Conservation (phyloP, 1,139 yeast genomes). For the Meyerozyma smithsonii region DNA sequence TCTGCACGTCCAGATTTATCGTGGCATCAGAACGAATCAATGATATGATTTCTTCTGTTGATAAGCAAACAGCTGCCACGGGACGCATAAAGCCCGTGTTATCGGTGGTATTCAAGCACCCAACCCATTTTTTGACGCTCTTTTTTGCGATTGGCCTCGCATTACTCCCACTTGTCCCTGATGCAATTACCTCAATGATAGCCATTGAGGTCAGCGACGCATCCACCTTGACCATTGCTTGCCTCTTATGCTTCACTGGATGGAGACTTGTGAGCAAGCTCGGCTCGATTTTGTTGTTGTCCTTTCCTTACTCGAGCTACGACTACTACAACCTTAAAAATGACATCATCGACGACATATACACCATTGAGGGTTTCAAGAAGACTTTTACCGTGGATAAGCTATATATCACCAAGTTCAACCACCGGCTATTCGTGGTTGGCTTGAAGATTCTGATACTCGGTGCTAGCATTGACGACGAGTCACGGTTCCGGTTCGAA, state of each 20-base stretch:
- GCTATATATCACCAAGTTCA: slow-evolving; percentile 56
- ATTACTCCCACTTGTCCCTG: slow-evolving; percentile 31
- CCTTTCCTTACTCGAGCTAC: slow-evolving; percentile 45
- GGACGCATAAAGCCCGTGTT: neutral
- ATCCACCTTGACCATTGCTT: slow-evolving; percentile 48
- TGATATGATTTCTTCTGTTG: slow-evolving; percentile 25
- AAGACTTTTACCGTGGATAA: slow-evolving; percentile 43
- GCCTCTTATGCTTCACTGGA: slow-evolving; percentile 47
- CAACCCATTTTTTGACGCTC: slow-evolving; percentile 61
- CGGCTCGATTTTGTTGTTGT: slow-evolving; percentile 49
- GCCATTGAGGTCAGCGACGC: slow-evolving; percentile 43
- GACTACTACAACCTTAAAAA: slow-evolving; percentile 35
- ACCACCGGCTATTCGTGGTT: slow-evolving; percentile 53
- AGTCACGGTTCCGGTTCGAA: slow-evolving; percentile 51
- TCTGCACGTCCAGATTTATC: slow-evolving; percentile 34
- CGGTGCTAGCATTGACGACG: slow-evolving; percentile 73
- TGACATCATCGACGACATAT: slow-evolving; percentile 32
- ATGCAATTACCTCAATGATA: slow-evolving; percentile 21
- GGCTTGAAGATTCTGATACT: slow-evolving; percentile 52
- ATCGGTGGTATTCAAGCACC: slow-evolving; percentile 36
- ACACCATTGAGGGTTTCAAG: slow-evolving; percentile 46
- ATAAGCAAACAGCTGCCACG: slow-evolving; percentile 5
- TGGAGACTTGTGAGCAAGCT: slow-evolving; percentile 49
- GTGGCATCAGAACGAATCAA: slow-evolving; percentile 31
- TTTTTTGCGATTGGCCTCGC: slow-evolving; percentile 42